Percentiles rank a stretch among this genome's conserved stretches.
These are phyloP conservation scores for Filobasidium floriforme DNA, from an alignment of 768 basidiomycete genomes.

Conservation along the genomic window DNA sequence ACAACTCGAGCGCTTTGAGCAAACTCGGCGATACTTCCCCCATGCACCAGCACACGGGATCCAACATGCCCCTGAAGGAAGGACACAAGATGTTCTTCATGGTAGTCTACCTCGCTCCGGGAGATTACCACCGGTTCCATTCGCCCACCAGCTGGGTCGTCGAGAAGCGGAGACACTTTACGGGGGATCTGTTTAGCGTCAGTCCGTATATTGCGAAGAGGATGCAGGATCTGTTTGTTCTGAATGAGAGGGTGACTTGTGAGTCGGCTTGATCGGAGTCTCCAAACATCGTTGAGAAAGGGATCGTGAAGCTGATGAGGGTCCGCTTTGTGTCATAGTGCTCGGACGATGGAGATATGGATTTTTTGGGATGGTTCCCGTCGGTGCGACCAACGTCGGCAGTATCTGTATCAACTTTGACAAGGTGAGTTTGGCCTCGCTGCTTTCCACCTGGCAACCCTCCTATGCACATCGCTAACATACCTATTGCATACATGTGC, in stretches of 20 bases:
- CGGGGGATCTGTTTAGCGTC: constrained; percentile 92
- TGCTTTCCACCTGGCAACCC: constrained; percentile 5
- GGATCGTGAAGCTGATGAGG: neutral
- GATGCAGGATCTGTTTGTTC: constrained; percentile 82
- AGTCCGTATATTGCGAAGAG: constrained; percentile 92
- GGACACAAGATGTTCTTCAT: constrained; percentile 83
- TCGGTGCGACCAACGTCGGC: constrained; percentile 97
- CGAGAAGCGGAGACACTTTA: constrained; percentile 87
- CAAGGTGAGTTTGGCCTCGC: constrained; percentile 49
- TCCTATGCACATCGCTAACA: neutral
- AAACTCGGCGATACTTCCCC: neutral
- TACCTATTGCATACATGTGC: neutral
- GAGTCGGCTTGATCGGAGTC: constrained; percentile 13
- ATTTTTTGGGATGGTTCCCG: constrained; percentile 95
- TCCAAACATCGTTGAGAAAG: neutral
- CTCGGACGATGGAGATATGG: constrained; percentile 91
- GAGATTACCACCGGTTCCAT: constrained; percentile 98
- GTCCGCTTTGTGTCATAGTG: constrained; percentile 40
- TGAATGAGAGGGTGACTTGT: constrained; percentile 91
- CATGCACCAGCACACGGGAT: constrained; percentile 4
- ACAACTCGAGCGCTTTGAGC: neutral
- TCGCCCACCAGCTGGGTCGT: constrained; percentile 95
- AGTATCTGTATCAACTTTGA: constrained; percentile 96
- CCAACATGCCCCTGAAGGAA: constrained; percentile 50
- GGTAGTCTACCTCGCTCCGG: constrained; percentile 95